phyloP scores from a whole-genome alignment of 768 basidiomycete species.

The Kwoniella sp. region DNA sequence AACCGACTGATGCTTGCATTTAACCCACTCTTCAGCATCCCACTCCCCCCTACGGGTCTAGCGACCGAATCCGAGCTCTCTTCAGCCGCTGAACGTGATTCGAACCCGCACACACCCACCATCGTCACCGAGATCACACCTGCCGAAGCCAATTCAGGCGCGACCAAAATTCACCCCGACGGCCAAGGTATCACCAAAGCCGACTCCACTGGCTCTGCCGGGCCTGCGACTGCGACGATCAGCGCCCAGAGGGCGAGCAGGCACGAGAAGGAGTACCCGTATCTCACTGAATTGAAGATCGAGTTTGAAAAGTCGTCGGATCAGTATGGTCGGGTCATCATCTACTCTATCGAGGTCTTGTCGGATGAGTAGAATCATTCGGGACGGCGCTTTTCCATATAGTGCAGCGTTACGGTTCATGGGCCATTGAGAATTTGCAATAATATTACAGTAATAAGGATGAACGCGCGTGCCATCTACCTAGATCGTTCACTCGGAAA shows the following conservation, averaged over 20 bases:
- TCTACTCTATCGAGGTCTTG: conserved; percentile 52
- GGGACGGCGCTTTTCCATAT: too few species aligned
- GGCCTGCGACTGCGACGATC: not conserved
- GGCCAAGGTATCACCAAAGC: conserved; percentile 16
- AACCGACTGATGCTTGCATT: too few species aligned
- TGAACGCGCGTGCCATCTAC: too few species aligned
- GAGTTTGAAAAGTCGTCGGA: conserved; percentile 55
- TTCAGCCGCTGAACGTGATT: conserved; percentile 6
- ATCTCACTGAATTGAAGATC: conserved; percentile 49
- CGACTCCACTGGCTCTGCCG: not conserved
- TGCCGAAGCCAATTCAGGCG: conserved; percentile 13
- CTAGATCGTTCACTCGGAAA: too few species aligned
- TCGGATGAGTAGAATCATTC: conserved; percentile 5
- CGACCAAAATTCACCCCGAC: conserved; percentile 17
- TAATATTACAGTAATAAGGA: too few species aligned
- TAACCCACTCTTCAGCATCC: too few species aligned
- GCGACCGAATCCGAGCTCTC: conserved; percentile 1
- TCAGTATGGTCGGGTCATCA: conserved; percentile 48
- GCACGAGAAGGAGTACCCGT: conserved; percentile 11
- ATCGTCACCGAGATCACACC: conserved; percentile 19
- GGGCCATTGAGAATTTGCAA: too few species aligned
- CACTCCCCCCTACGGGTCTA: conserved; percentile 18
- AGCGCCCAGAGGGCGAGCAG: not conserved
- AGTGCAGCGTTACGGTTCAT: too few species aligned
- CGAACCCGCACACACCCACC: conserved; percentile 4